These are phyloP conservation scores for Penicillium polonicum DNA, from an alignment of 2,329 filamentous ascomycete genomes.

Conservation along the genomic window DNA sequence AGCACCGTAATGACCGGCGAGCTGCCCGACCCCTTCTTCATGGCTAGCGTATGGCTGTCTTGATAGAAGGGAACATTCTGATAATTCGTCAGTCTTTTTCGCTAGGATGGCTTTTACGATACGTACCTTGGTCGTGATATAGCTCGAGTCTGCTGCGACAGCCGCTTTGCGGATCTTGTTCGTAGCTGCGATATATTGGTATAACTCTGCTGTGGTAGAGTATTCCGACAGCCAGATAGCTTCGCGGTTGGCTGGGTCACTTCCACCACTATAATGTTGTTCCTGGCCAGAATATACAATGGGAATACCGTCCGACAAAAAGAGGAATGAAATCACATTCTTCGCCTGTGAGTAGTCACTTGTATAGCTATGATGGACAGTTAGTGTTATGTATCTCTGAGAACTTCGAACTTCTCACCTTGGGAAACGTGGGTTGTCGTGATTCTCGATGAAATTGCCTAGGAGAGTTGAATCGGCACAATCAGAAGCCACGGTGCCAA, in stretches of 20 bases:
- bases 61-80: slow-evolving; percentile 44
- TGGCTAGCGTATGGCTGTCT: slow-evolving; percentile 44
- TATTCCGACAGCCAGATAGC: slow-evolving; percentile 58
- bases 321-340: slow-evolving; percentile 61
- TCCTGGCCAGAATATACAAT: slow-evolving; percentile 69
- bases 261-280: slow-evolving; percentile 58
- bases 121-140: slow-evolving; percentile 41
- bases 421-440: slow-evolving; percentile 60
- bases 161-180: slow-evolving; percentile 54
- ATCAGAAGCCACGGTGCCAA: slow-evolving; percentile 32
- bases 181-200: slow-evolving; percentile 48
- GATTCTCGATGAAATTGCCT: slow-evolving; percentile 61
- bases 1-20: slow-evolving; percentile 43
- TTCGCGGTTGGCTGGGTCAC: slow-evolving; percentile 54
- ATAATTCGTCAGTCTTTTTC: background rate
- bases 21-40: slow-evolving; percentile 44
- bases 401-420: slow-evolving; percentile 14
- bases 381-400: background rate
- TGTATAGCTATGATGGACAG: slow-evolving; percentile 25
- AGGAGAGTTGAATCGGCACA: slow-evolving; percentile 50
- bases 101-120: too few species aligned
- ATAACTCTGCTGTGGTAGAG: slow-evolving; percentile 49
- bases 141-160: slow-evolving; percentile 38
- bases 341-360: slow-evolving; percentile 50
- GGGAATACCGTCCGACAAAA: slow-evolving; percentile 61